A percentile compares a stretch with the other conserved stretches of the same genome.
These are phyloP conservation scores for Ambrosiella cleistominuta DNA, from an alignment of 2,329 filamentous ascomycete species.

Conservation along the genomic window DNA sequence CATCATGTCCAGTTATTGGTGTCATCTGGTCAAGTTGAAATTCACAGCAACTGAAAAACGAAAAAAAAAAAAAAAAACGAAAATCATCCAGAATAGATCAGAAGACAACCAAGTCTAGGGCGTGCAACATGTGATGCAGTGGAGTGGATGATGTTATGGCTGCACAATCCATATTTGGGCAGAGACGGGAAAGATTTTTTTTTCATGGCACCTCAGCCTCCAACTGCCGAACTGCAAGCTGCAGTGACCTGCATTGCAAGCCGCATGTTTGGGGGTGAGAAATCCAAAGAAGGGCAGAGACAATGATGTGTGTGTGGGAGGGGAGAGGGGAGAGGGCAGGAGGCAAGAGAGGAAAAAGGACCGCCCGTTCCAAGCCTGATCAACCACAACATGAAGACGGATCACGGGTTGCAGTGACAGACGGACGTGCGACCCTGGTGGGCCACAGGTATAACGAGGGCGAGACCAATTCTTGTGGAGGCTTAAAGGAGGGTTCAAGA, in stretches of 20 bases:
- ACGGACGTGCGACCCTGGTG: not conserved
- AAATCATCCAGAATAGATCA: not conserved
- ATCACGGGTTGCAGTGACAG: not conserved
- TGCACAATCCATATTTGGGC: not conserved
- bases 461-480: not conserved
- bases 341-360: not conserved
- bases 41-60: no score
- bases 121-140: not conserved
- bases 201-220: not conserved
- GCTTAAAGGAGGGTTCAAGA: not conserved
- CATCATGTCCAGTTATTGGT: not conserved
- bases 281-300: not conserved
- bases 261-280: not conserved
- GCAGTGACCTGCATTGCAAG: not conserved
- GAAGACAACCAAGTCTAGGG: not conserved
- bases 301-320: not conserved
- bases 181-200: slow-evolving; percentile 2
- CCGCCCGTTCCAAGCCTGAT: not conserved
- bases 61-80: not conserved
- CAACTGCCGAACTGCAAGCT: slow-evolving; percentile 7
- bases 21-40: not conserved
- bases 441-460: not conserved
- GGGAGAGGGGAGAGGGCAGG: not conserved
- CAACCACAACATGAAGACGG: not conserved
- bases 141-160: not conserved